These are phyloP conservation scores for Teunomyces barrocoloradensis DNA, from an alignment of 805 yeast species.

Conservation along the genomic window DNA sequence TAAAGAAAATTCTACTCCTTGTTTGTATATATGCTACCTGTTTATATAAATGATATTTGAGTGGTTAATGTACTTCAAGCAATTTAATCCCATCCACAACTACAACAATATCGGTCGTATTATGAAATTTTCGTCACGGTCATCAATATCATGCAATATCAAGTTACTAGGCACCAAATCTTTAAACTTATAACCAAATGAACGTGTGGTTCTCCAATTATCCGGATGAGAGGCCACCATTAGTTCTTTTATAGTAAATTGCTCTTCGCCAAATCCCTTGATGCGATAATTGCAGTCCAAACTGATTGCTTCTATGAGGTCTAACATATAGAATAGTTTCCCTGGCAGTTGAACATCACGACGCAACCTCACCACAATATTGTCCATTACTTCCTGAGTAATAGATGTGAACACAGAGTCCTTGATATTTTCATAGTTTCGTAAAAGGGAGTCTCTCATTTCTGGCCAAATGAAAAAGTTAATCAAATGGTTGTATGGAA, in stretches of 20 bases:
- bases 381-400: conserved; percentile 3
- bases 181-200: not conserved
- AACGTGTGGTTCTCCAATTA: not conserved
- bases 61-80: not conserved
- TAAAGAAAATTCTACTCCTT: no score
- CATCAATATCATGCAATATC: conserved; percentile 8
- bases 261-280: not conserved
- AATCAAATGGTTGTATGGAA: conserved; percentile 4
- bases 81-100: not conserved
- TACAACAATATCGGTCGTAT: conserved; percentile 2
- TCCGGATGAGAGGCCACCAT: not conserved
- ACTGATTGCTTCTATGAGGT: conserved; percentile 2
- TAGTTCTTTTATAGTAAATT: not conserved
- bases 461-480: conserved; percentile 6
- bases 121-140: not conserved
- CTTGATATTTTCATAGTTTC: not conserved
- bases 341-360: not conserved
- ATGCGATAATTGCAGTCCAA: not conserved
- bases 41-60: not conserved
- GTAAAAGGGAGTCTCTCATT: conserved; percentile 1
- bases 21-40: no score
- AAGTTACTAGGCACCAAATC: conserved; percentile 6
- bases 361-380: conserved; percentile 1
- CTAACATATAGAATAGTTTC: not conserved
- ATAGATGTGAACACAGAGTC: not conserved